Percentiles rank a stretch among this genome's conserved stretches.
Evolutionary conservation across 2,329 filamentous ascomycete genomes (phyloP).

Genomic region (Fusarium neocosmosporiellum): DNA sequence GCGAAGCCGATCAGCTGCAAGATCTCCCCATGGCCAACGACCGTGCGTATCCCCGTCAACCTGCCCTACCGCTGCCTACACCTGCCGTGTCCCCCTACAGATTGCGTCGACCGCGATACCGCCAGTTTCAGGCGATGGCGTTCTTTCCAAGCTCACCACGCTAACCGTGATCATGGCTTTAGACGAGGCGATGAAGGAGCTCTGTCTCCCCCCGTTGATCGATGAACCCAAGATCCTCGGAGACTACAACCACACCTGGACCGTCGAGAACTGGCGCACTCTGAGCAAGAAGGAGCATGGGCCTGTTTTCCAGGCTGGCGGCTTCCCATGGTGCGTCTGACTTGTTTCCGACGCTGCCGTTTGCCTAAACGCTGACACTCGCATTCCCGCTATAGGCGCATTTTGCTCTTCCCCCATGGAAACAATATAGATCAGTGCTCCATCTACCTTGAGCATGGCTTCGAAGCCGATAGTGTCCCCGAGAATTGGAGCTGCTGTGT

Average conservation of each 20-base stretch:
- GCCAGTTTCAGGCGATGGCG: background rate
- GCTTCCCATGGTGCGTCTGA: conserved; percentile 78
- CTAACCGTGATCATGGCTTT: conserved; percentile 34
- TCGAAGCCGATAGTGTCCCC: conserved; percentile 78
- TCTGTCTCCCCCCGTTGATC: conserved; percentile 76
- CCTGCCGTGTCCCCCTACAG: background rate
- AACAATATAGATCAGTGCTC: conserved; percentile 95
- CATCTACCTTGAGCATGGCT: conserved; percentile 96
- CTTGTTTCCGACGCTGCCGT: conserved; percentile 43
- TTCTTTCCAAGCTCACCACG: conserved; percentile 4
- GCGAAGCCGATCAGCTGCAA: conserved; percentile 59
- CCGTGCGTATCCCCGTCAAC: conserved; percentile 54
- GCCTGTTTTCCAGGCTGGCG: conserved; percentile 86
- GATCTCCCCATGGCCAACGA: conserved; percentile 64
- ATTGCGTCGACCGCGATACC: conserved; percentile 3
- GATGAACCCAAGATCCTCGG: conserved; percentile 84
- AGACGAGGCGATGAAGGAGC: conserved; percentile 88
- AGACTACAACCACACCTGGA: conserved; percentile 85
- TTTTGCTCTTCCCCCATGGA: conserved; percentile 94
- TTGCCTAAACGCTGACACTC: conserved; percentile 34
- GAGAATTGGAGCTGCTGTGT: conserved; percentile 98
- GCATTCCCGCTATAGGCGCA: conserved; percentile 69
- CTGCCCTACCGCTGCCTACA: background rate
- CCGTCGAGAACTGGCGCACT: conserved; percentile 83
- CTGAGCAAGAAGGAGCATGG: conserved; percentile 86